Evolutionary conservation across 2,329 filamentous ascomycete species (phyloP), one percentile per base, ranked within the genome.

Genomic region (Aaosphaeria arxii): DNA sequence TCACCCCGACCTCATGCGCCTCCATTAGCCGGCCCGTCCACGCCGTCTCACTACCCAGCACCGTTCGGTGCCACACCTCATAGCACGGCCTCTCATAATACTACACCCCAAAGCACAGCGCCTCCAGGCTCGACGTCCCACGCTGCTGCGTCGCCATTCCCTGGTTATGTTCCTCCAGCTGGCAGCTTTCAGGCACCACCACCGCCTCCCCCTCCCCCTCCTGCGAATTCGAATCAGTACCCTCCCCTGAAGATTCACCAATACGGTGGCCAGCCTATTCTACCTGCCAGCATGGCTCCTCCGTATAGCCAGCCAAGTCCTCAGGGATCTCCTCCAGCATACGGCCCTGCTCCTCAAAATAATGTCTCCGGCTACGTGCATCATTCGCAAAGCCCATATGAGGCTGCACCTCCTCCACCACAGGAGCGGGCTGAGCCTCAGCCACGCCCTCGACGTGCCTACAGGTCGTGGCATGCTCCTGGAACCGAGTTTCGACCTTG

Each of bases 1-100:
- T 45, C 49, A 7, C 17, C 44, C 39, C 57, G 43, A 5, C 40
- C 46, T 30, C 39, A 33, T 43, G 39, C 36, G 6, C 50, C 52
- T 5, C 48, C 57, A 13, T 57, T 40, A 30, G 11, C 55, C 5
- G 50, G 42, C 5, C 57, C 57, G 13, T 46, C 55, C 33, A 53
- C 43, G 9, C 54, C 49, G 29, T 53, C 51, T 7, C 88, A 74
- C 79, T 85, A 89, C 30, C 30, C 53, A 40, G 45, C 49, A 30
- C 33, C 49, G 13, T 66, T 11, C 5, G 3, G 17, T 24, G 17
- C 17, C 17, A 24, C 17, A 24, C 17, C 17, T 24, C 17, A 24
- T 24, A 24, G 17, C 17, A 24, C 17, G 17, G 17, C 17, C 17
- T 11, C 33, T 36, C 33, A 11, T 36, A 9, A 11, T 36, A 36